These are phyloP conservation scores for Sporisorium reilianum DNA, from an alignment of 1,284 basidiomycete species.

Conservation along the genomic window DNA sequence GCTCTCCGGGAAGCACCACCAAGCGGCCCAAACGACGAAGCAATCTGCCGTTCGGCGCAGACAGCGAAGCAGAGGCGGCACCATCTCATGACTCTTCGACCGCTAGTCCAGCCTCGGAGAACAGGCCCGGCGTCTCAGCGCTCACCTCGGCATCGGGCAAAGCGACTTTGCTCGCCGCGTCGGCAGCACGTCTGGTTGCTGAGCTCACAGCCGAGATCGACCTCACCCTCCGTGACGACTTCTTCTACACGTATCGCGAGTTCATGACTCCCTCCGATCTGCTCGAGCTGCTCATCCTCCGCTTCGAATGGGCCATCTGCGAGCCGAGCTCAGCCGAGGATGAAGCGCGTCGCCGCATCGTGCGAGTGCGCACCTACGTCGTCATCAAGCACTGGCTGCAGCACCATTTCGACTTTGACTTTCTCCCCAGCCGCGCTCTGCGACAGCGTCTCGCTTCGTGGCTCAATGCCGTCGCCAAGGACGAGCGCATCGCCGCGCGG, in stretches of 20 bases:
- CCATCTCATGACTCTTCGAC: neutral
- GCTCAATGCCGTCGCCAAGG: slow-evolving; percentile 54
- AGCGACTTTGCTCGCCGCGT: slow-evolving; percentile 53
- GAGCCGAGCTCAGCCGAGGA: slow-evolving; percentile 44
- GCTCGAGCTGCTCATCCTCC: slow-evolving; percentile 56
- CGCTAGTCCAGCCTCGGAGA: slow-evolving; percentile 19
- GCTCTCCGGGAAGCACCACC: slow-evolving; percentile 14
- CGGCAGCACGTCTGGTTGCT: slow-evolving; percentile 55
- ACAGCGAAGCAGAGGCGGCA: neutral
- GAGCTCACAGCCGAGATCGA: slow-evolving; percentile 65
- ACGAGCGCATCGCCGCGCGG: slow-evolving; percentile 29
- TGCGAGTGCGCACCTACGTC: slow-evolving; percentile 62
- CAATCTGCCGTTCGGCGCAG: slow-evolving; percentile 17
- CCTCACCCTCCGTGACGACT: slow-evolving; percentile 55
- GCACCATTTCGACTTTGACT: slow-evolving; percentile 63
- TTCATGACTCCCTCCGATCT: slow-evolving; percentile 52
- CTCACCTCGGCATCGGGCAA: slow-evolving; percentile 3
- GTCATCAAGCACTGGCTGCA: slow-evolving; percentile 63
- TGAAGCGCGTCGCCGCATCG: slow-evolving; percentile 57
- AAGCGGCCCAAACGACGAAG: slow-evolving; percentile 38
- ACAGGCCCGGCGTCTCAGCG: neutral
- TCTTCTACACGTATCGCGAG: slow-evolving; percentile 63
- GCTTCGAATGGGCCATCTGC: slow-evolving; percentile 62
- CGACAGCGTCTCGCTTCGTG: slow-evolving; percentile 53
- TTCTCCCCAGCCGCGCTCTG: slow-evolving; percentile 54